Percentiles rank a stretch among this genome's conserved stretches.
Conservation (phyloP, 2,329 filamentous ascomycete species). For the Fusarium protoensiforme region DNA sequence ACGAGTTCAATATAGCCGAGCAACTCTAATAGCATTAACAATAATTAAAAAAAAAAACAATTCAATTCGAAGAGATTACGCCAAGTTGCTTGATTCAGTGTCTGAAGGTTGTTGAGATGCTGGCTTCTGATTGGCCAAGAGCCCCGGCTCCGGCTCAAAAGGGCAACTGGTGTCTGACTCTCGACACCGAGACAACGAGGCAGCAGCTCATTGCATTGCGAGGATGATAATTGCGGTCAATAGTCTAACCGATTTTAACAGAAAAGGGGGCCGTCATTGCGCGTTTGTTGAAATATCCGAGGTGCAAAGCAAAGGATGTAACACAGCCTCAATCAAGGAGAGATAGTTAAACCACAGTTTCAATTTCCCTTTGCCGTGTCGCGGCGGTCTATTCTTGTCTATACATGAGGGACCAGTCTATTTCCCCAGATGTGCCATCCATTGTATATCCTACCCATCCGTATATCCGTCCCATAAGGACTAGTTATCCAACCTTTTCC, state of each 20-base stretch:
- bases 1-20: not conserved
- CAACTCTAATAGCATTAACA: not conserved
- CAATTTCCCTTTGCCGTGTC: not conserved
- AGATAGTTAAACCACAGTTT: not conserved
- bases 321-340: not conserved
- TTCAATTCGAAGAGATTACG: not conserved
- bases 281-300: not conserved
- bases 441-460: not conserved
- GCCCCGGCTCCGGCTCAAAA: slow-evolving; percentile 16
- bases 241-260: not conserved
- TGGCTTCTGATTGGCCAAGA: slow-evolving; percentile 22
- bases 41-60: not conserved
- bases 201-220: not conserved
- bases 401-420: slow-evolving; percentile 6
- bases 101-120: not conserved
- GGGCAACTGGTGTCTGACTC: slow-evolving; percentile 12
- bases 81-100: not conserved
- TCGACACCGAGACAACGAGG: not conserved
- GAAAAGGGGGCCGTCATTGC: not conserved
- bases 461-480: not conserved
- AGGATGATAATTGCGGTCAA: not conserved
- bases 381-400: slow-evolving; percentile 15
- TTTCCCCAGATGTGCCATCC: not conserved
- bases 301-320: not conserved
- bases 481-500: not conserved